Evolutionary conservation across 2,329 filamentous ascomycete species (phyloP), one percentile per base, ranked within the genome.

Genomic region (Aurifilum marmelostoma): DNA sequence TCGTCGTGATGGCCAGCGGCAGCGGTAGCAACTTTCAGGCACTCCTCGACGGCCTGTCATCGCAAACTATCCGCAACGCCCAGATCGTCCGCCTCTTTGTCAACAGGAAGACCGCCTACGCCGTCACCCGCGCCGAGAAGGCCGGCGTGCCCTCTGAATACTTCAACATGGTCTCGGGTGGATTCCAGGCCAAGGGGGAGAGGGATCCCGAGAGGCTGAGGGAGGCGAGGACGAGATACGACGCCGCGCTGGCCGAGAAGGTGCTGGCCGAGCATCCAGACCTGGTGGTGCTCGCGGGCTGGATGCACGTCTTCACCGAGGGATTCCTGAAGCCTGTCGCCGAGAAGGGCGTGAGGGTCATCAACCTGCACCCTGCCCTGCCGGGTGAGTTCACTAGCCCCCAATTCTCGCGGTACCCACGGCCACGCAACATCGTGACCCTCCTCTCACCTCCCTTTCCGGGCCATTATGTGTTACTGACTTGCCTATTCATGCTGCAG

Each of bases 361-460:
- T 97, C 75, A 97, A 97, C 77, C 80, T 97, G 54, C 93, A 97
- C 76, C 93, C 93, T 14, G 89, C 91, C 3, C 79, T 92, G 54
- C 91, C 90, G 14, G 88, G 88, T 73, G 83, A 85, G 76, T 71
- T 16, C 5, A 27, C 14, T 11, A n/a, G n/a, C 12, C 18, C n/a
- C 56, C n/a, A 9, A 37, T 37, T 37, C 34, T 37, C 34, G 34
- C 9, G 34, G 9, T 39, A 50, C 21, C 63, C 41, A 52, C 56
- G 18, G 24, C 24, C 14, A 18, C 29, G 14, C 18, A 21, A 37
- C 14, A 47, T 24, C 67, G 32, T 34, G 12, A 9, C 9, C 5
- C n/a, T 37, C 16, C 41, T 6, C 21, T n/a, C 8, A 21, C 8
- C 21, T n/a, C 43, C n/a, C 41, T 12, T n/a, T n/a, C n/a, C n/a